phyloP scores from a whole-genome alignment of 2,329 filamentous ascomycete genomes.

The Neonectria faginata region DNA sequence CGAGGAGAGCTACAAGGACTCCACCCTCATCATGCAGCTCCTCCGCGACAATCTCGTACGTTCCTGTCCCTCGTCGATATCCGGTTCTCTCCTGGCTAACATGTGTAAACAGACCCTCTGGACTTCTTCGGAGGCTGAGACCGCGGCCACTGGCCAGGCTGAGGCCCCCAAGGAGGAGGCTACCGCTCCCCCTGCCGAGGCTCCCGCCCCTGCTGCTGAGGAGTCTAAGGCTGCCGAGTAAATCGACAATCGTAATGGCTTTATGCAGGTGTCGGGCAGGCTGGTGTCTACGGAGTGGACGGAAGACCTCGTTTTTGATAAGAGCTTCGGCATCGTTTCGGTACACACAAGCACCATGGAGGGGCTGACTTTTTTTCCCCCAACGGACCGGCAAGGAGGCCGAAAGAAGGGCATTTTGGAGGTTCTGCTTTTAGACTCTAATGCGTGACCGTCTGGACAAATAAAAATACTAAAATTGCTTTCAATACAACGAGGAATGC shows the following conservation, averaged over 20 bases:
- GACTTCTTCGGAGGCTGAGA: constrained; percentile 98
- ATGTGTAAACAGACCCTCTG: constrained; percentile 81
- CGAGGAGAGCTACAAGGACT: constrained; percentile 99
- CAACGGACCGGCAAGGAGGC: constrained; percentile 54
- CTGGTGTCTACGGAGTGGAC: constrained; percentile 74
- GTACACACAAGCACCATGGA: constrained; percentile 57
- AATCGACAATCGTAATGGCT: constrained; percentile 50
- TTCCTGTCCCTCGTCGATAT: constrained; percentile 21
- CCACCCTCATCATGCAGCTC: constrained; percentile 98
- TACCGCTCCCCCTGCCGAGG: constrained; percentile 66
- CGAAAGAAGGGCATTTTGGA: constrained; percentile 62
- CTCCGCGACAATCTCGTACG: constrained; percentile 94
- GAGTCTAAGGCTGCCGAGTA: constrained; percentile 78
- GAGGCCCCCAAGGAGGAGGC: constrained; percentile 61
- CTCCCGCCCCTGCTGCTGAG: constrained; percentile 61
- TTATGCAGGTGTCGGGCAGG: constrained; percentile 59
- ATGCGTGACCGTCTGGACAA: constrained; percentile 68
- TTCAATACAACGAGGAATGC: constrained; percentile 50
- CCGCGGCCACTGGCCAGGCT: constrained; percentile 68
- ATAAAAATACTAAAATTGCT: constrained; percentile 64
- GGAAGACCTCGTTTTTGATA: constrained; percentile 67
- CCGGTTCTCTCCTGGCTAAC: constrained; percentile 45
- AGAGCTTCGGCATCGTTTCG: constrained; percentile 62
- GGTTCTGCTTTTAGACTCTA: constrained; percentile 67
- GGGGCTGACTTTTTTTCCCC: constrained; percentile 51